Percentiles rank a stretch among this genome's conserved stretches.
phyloP scores from a whole-genome alignment of 495 filamentous ascomycete genomes.

The Hypoxylon subgilvum region DNA sequence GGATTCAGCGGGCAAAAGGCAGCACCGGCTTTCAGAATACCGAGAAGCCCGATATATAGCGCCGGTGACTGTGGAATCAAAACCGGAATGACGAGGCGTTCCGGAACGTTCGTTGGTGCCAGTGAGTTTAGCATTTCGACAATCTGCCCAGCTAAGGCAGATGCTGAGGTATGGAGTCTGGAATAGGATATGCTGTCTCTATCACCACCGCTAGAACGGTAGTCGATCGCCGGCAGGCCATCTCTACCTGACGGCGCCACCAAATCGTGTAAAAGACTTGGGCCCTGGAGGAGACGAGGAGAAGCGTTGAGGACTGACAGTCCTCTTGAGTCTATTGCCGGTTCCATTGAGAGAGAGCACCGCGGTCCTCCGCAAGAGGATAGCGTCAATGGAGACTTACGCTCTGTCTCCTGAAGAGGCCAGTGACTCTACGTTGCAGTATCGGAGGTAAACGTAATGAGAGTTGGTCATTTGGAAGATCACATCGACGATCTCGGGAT shows the following conservation, averaged over 20 bases:
- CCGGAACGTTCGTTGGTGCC: constrained; percentile 5
- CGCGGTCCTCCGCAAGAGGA: not conserved
- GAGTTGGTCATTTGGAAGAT: not conserved
- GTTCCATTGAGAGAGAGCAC: constrained; percentile 26
- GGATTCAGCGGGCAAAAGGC: constrained; percentile 80
- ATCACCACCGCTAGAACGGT: constrained; percentile 54
- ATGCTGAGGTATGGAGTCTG: constrained; percentile 62
- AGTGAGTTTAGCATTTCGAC: constrained; percentile 29
- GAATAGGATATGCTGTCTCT: constrained; percentile 60
- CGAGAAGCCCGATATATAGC: constrained; percentile 74
- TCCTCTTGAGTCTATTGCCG: constrained; percentile 12
- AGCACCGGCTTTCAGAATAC: constrained; percentile 74
- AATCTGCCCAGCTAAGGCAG: constrained; percentile 59
- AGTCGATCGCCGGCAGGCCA: constrained; percentile 62
- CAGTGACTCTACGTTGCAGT: not conserved
- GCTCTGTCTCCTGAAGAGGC: not conserved
- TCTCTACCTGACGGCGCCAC: constrained; percentile 42
- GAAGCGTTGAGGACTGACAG: constrained; percentile 69
- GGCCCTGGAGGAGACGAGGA: constrained; percentile 62
- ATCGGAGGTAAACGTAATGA: not conserved
- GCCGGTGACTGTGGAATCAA: constrained; percentile 71
- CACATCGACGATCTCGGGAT: not conserved
- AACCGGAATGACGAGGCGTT: constrained; percentile 67
- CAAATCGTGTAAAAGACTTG: constrained; percentile 70
- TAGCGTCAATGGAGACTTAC: not conserved